Evolutionary conservation across 768 basidiomycete genomes (phyloP), one percentile per base, ranked within the genome.

Genomic region (Tulasnella sp.): DNA sequence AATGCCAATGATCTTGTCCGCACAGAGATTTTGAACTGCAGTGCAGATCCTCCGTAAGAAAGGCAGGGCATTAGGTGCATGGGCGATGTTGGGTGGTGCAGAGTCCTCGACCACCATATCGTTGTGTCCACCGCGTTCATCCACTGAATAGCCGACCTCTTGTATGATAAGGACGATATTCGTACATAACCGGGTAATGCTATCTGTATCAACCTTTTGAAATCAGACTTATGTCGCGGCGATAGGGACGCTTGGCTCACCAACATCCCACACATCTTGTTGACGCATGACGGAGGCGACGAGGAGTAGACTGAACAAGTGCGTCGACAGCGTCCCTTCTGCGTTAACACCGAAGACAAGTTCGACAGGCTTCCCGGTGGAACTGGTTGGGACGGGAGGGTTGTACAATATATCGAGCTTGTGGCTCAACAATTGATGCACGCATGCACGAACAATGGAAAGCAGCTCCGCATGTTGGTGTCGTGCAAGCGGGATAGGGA

Each of bases 1-100:
- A 25, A 59, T 49, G 12, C 46, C 22, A n/a, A 49, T 8, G 1
- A 49, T 11, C 45, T 43, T 49, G 15, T 49, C 29, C 5, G 22
- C 34, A 15, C 57, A 59, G 19, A 59, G 34, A n/a, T 49, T 27
- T 19, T 49, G 31, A n/a, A 50, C 17, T 31, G 48, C 57, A 19
- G 24, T 4, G 30, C 48, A 49, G 11, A 59, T 51, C 4, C 25
- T 12, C 19, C 50, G n/a, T n/a, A 52, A 24, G 50, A 52, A 30
- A 4, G n/a, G 46, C 5, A 48, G n/a, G 19, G n/a, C 46, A 29
- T 48, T 11, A 29, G 11, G 19, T n/a, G 46, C n/a, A 5, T 48
- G 21, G n/a, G 7, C n/a, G 46, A 7, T n/a, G 46, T n/a, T n/a
- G 27, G 19, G n/a, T n/a, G n/a, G n/a, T n/a, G n/a, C n/a, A 48